A percentile compares a stretch with the other conserved stretches of the same genome.
These are phyloP conservation scores for Oxyria digyna DNA, from an alignment of 148 eudicot genomes.

Conservation along the genomic window DNA sequence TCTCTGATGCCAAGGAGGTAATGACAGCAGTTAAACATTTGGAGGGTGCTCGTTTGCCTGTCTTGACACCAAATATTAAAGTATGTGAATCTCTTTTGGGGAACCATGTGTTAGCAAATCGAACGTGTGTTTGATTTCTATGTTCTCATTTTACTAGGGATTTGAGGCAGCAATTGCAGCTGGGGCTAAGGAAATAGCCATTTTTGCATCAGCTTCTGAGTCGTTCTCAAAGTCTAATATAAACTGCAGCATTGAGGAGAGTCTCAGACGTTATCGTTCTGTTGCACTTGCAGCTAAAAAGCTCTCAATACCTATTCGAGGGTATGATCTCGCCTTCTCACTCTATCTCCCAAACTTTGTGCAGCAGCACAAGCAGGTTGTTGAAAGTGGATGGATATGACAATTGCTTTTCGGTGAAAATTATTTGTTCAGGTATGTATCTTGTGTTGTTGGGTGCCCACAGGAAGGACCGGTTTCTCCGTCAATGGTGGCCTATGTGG, in stretches of 20 bases:
- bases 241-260: slow-evolving; percentile 84
- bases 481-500: slow-evolving; percentile 78
- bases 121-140: background rate
- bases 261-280: slow-evolving; percentile 67
- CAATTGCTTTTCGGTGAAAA: background rate
- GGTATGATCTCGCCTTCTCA: slow-evolving; percentile 31
- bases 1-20: slow-evolving; percentile 82
- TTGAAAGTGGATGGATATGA: background rate
- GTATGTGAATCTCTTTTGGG: slow-evolving; percentile 16
- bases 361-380: background rate
- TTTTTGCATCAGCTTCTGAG: slow-evolving; percentile 98
- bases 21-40: slow-evolving; percentile 48
- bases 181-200: slow-evolving; percentile 86
- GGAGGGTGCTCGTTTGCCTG: slow-evolving; percentile 57
- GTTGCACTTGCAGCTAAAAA: slow-evolving; percentile 67
- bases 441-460: slow-evolving; percentile 91
- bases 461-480: slow-evolving; percentile 81
- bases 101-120: background rate
- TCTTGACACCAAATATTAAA: slow-evolving; percentile 85
- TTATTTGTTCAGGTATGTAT: slow-evolving; percentile 48
- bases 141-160: slow-evolving; percentile 33
- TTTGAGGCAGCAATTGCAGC: slow-evolving; percentile 91
- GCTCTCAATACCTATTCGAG: slow-evolving; percentile 71
- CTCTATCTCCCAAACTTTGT: background rate
- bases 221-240: slow-evolving; percentile 82